phyloP scores from a whole-genome alignment of 805 yeast species.

The Nakazawaea siamensis region DNA sequence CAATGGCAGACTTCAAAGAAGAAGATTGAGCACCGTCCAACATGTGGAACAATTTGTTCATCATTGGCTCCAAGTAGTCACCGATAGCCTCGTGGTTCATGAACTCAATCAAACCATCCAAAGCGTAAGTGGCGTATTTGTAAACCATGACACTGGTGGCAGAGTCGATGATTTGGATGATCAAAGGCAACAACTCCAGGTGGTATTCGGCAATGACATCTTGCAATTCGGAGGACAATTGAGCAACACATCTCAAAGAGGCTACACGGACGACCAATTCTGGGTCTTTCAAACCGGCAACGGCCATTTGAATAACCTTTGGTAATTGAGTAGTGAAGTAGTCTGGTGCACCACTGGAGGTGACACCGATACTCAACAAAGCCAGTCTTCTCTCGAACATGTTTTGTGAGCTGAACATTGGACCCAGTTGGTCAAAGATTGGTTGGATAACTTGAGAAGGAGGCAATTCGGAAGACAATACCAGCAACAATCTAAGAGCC shows the following conservation, averaged over 20 bases:
- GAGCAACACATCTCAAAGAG: slow-evolving; percentile 74
- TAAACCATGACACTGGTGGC: slow-evolving; percentile 79
- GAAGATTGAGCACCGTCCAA: slow-evolving; percentile 68
- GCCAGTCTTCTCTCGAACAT: slow-evolving; percentile 83
- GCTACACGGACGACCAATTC: slow-evolving; percentile 75
- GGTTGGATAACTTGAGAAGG: slow-evolving; percentile 88
- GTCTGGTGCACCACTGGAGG: slow-evolving; percentile 93
- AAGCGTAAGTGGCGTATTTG: slow-evolving; percentile 83
- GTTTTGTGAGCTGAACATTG: slow-evolving; percentile 53
- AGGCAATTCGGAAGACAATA: slow-evolving; percentile 77
- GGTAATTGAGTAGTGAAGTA: slow-evolving; percentile 69
- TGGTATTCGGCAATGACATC: slow-evolving; percentile 81
- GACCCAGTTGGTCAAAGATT: slow-evolving; percentile 54
- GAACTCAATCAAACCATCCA: slow-evolving; percentile 88
- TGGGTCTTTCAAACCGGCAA: slow-evolving; percentile 69
- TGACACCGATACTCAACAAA: slow-evolving; percentile 69
- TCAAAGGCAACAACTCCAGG: slow-evolving; percentile 73
- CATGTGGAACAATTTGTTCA: slow-evolving; percentile 83
- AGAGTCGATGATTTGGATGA: slow-evolving; percentile 78
- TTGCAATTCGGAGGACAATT: slow-evolving; percentile 76
- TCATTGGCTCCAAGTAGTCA: slow-evolving; percentile 76
- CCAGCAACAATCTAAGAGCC: slow-evolving; percentile 73
- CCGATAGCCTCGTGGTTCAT: slow-evolving; percentile 80
- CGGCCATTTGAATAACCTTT: slow-evolving; percentile 63
- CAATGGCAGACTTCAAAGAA: slow-evolving; percentile 71